These are phyloP conservation scores for Hordeum vulgare DNA, from an alignment of 176 grass and related monocot genomes.

Conservation along the genomic window DNA sequence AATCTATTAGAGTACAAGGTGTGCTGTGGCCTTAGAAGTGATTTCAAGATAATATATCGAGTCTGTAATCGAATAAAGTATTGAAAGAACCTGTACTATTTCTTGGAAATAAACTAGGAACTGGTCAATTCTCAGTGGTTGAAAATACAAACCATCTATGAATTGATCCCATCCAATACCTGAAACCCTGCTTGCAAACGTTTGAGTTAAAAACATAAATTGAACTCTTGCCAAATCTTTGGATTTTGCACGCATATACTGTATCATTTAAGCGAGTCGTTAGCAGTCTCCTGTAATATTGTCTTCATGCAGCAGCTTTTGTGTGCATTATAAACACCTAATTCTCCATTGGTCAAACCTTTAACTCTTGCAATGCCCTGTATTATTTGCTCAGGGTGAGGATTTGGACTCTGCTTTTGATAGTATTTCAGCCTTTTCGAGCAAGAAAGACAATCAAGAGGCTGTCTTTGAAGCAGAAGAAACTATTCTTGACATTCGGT, in stretches of 20 bases:
- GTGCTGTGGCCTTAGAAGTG: neutral
- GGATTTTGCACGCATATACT: neutral
- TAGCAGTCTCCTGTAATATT: neutral
- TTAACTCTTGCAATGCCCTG: neutral
- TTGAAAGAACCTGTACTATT: neutral
- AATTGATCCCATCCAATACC: constrained; percentile 5
- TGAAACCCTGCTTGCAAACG: neutral
- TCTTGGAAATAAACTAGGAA: neutral
- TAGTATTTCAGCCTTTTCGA: constrained; percentile 97
- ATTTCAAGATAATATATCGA: neutral
- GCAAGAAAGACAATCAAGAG: constrained; percentile 82
- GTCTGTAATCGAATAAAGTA: constrained; percentile 8
- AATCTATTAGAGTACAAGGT: neutral
- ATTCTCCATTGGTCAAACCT: neutral
- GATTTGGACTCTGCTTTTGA: constrained; percentile 98
- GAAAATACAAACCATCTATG: neutral
- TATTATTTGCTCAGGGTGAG: constrained; percentile 51
- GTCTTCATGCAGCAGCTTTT: neutral
- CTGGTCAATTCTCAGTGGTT: neutral
- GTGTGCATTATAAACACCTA: neutral
- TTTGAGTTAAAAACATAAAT: neutral
- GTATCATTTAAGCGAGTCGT: neutral
- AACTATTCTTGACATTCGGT: constrained; percentile 91
- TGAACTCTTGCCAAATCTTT: neutral
- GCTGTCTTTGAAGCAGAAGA: constrained; percentile 87